Conservation (phyloP, 1,139 yeast species). For the Geotrichum candidum region DNA sequence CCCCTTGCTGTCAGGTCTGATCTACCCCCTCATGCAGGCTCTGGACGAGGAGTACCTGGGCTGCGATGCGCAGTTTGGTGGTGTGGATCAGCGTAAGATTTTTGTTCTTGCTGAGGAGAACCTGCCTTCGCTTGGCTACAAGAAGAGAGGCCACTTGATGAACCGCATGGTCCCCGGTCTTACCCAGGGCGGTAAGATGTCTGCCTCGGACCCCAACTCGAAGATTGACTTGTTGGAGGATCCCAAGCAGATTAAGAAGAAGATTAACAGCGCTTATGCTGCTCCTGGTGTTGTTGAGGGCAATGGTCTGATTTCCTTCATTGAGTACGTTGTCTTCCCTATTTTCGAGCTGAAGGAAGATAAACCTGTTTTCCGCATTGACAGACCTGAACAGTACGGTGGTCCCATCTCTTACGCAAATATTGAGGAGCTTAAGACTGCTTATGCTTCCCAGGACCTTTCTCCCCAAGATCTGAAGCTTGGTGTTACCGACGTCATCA, state of each 20-base stretch:
- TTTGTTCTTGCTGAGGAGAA: slow-evolving; percentile 96
- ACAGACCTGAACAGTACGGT: slow-evolving; percentile 95
- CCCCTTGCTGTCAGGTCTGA: slow-evolving; percentile 87
- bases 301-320: slow-evolving; percentile 82
- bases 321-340: slow-evolving; percentile 80
- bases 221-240: slow-evolving; percentile 90
- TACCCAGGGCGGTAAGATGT: slow-evolving; percentile 95
- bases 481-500: slow-evolving; percentile 83
- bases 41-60: slow-evolving; percentile 87
- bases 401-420: slow-evolving; percentile 75
- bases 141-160: slow-evolving; percentile 97
- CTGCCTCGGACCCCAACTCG: slow-evolving; percentile 97
- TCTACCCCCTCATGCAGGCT: slow-evolving; percentile 98
- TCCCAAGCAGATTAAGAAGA: slow-evolving; percentile 81
- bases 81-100: slow-evolving; percentile 97
- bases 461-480: slow-evolving; percentile 91
- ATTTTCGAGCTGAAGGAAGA: slow-evolving; percentile 63
- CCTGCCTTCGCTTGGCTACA: slow-evolving; percentile 80
- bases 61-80: slow-evolving; percentile 95
- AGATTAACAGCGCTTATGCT: slow-evolving; percentile 87
- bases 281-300: slow-evolving; percentile 91
- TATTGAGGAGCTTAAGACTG: slow-evolving; percentile 64
- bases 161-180: slow-evolving; percentile 98
- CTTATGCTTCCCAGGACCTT: slow-evolving; percentile 63
- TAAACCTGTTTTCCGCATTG: slow-evolving; percentile 58